Conservation (phyloP, 1,284 basidiomycete species). For the Cerrena zonata region DNA sequence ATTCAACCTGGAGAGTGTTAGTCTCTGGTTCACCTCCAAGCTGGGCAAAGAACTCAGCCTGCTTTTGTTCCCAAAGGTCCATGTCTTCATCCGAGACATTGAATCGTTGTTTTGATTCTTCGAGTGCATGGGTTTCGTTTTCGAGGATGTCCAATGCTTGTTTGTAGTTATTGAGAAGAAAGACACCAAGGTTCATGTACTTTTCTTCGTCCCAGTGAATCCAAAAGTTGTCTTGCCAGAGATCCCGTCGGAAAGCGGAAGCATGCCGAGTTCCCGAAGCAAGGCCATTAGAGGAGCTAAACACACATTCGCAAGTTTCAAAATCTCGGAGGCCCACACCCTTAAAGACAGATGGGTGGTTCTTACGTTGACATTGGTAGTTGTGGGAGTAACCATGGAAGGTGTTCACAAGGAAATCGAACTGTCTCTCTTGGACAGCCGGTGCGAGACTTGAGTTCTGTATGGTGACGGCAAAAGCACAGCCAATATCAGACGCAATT, state of each 20-base stretch:
- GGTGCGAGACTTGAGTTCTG: conserved; percentile 19
- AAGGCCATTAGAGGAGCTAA: no score
- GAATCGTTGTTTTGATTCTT: background rate
- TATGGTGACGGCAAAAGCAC: conserved; percentile 25
- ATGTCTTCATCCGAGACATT: conserved; percentile 10
- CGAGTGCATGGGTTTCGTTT: background rate
- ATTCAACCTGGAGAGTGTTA: conserved; percentile 8
- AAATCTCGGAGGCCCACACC: conserved; percentile 26
- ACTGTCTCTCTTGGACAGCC: conserved; percentile 13
- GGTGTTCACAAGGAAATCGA: conserved; percentile 13
- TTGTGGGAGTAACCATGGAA: conserved; percentile 29
- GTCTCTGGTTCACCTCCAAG: conserved; percentile 11
- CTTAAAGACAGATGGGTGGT: conserved; percentile 20
- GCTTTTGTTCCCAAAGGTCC: conserved; percentile 11
- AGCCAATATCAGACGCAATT: conserved; percentile 32
- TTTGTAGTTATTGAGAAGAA: background rate
- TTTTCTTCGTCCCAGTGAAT: conserved; percentile 26
- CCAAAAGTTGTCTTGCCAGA: conserved; percentile 22
- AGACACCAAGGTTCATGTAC: conserved; percentile 18
- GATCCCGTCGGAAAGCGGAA: conserved; percentile 20
- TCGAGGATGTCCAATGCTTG: background rate
- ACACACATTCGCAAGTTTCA: no score
- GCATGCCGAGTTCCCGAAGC: conserved; percentile 24
- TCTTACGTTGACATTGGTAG: conserved; percentile 22
- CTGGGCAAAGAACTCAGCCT: conserved; percentile 7